Conservation (phyloP, 1,284 basidiomycete species). For the Apiotrichum mycotoxinovorans region DNA sequence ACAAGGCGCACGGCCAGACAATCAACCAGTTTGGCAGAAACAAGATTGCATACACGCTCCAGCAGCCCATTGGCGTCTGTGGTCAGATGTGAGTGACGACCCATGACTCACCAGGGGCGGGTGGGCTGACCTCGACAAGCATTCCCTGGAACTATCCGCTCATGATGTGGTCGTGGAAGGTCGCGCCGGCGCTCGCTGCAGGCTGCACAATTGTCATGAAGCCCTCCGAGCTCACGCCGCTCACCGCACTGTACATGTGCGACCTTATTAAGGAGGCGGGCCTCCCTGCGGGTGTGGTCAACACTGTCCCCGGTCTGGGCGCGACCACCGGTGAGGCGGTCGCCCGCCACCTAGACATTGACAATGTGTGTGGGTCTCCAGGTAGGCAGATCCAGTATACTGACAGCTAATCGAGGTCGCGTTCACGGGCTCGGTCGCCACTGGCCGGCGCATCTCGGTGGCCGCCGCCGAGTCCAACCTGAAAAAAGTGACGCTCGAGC, state of each 20-base stretch:
- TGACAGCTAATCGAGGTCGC: constrained; percentile 66
- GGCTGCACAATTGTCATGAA: constrained; percentile 52
- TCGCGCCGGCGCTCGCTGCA: constrained; percentile 81
- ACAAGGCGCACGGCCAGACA: constrained; percentile 60
- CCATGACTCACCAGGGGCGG: too few species aligned
- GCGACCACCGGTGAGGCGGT: constrained; percentile 78
- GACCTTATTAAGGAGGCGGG: constrained; percentile 52
- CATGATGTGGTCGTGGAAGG: constrained; percentile 88
- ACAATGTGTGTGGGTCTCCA: constrained; percentile 55
- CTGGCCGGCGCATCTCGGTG: constrained; percentile 81
- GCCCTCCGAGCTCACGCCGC: constrained; percentile 84
- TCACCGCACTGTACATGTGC: constrained; percentile 69
- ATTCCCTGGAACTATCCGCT: constrained; percentile 93
- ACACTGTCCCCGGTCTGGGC: constrained; percentile 80
- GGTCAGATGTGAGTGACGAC: constrained; percentile 81
- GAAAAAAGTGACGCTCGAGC: constrained; percentile 62
- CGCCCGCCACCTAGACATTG: constrained; percentile 68
- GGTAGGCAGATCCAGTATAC: neutral
- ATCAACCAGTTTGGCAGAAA: constrained; percentile 49
- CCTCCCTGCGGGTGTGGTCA: constrained; percentile 86
- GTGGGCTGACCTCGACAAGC: too few species aligned
- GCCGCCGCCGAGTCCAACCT: constrained; percentile 78
- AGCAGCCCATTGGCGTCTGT: constrained; percentile 91
- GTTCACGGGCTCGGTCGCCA: constrained; percentile 61
- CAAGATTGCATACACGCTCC: constrained; percentile 83